These are phyloP conservation scores for Fusarium sp. DNA, from an alignment of 2,329 filamentous ascomycete species.

Conservation along the genomic window DNA sequence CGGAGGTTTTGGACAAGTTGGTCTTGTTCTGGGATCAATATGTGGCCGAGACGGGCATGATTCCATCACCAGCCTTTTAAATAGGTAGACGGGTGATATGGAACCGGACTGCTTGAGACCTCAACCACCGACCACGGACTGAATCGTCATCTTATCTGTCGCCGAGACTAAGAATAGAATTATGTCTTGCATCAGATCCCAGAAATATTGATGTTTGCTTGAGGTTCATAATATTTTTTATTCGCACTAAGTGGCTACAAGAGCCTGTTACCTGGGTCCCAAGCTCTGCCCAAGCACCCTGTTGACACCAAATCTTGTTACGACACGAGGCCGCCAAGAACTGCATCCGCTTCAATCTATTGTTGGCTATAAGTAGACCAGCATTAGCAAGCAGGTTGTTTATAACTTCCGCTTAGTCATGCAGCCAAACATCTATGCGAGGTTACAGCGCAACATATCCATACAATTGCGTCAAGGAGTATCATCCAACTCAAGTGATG, in stretches of 20 bases:
- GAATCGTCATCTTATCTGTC: background rate
- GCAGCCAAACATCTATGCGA: too few relatives aligned
- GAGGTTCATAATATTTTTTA: background rate
- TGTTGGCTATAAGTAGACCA: background rate
- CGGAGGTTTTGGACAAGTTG: constrained; percentile 14
- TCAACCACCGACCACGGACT: background rate
- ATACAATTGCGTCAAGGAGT: too few relatives aligned
- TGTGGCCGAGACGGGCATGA: background rate
- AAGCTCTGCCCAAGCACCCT: background rate
- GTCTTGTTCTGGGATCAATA: background rate
- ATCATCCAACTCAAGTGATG: background rate
- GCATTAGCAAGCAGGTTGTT: background rate
- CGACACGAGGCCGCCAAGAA: background rate
- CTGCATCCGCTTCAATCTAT: background rate
- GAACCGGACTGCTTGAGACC: fast-evolving
- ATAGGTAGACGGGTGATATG: background rate
- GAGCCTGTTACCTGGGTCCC: background rate
- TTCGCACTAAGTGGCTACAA: background rate
- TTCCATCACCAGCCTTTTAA: background rate
- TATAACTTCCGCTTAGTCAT: background rate
- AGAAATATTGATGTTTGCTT: background rate
- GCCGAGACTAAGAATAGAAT: background rate
- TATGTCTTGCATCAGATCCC: background rate
- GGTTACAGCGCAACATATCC: too few relatives aligned
- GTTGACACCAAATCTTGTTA: background rate